Conservation (phyloP, 805 yeast genomes). For the Candida schatavii region DNA sequence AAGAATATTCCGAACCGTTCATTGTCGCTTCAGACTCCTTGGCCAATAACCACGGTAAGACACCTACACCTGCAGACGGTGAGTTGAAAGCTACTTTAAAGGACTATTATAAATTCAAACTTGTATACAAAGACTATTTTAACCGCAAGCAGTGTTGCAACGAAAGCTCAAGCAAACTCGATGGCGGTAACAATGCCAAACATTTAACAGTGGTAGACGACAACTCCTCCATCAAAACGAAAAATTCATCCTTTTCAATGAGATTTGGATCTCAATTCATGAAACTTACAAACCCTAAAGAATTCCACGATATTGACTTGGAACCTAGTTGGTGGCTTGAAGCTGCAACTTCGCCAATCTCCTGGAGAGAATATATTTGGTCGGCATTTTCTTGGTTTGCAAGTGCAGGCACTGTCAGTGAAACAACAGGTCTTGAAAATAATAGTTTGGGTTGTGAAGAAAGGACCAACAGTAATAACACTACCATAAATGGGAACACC, state of each 20-base stretch:
- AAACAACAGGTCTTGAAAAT: conserved; percentile 7
- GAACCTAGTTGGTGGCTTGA: conserved; percentile 43
- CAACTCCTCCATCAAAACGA: conserved; percentile 1
- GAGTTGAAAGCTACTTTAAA: conserved; percentile 27
- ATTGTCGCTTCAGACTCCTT: conserved; percentile 10
- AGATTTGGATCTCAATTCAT: conserved; percentile 8
- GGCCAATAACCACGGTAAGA: conserved; percentile 9
- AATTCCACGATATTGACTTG: conserved; percentile 4
- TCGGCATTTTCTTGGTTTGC: conserved; percentile 86
- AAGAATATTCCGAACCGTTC: conserved; percentile 13
- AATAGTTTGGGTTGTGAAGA: conserved; percentile 5
- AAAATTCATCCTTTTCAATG: conserved; percentile 2
- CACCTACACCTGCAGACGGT: conserved; percentile 6
- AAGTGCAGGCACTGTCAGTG: conserved; percentile 60
- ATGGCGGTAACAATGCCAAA: neutral
- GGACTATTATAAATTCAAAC: conserved; percentile 36
- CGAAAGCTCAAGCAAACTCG: neutral
- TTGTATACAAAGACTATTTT: conserved; percentile 24
- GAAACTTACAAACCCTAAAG: conserved; percentile 1
- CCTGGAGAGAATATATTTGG: conserved; percentile 62
- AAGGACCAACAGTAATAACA: neutral
- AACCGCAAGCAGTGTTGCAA: conserved; percentile 6
- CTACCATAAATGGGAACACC: neutral
- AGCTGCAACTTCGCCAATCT: conserved; percentile 43
- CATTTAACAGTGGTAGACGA: neutral